These are phyloP conservation scores for Botrytis elliptica DNA, from an alignment of 2,329 filamentous ascomycete genomes.

Conservation along the genomic window DNA sequence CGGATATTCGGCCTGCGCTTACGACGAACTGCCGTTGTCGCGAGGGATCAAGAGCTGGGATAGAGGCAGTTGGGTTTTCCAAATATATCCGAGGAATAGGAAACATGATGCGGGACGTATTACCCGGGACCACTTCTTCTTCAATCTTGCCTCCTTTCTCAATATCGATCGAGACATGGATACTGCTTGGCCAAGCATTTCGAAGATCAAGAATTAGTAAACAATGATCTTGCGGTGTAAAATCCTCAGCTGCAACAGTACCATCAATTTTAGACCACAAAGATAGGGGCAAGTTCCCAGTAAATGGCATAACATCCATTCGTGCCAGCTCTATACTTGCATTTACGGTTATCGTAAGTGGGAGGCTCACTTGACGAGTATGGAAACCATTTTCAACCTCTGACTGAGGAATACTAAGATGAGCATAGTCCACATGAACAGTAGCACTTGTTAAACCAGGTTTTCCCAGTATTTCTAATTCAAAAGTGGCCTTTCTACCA, in stretches of 20 bases:
- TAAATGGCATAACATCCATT: conserved; percentile 75
- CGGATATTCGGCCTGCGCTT: conserved; percentile 73
- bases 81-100: conserved; percentile 74
- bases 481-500: conserved; percentile 67
- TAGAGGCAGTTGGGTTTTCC: conserved; percentile 71
- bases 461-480: conserved; percentile 83
- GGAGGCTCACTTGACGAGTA: conserved; percentile 77
- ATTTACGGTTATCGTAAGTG: conserved; percentile 86
- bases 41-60: conserved; percentile 77
- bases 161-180: conserved; percentile 62
- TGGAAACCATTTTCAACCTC: conserved; percentile 74
- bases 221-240: conserved; percentile 64
- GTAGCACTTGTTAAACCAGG: conserved; percentile 76
- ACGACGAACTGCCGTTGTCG: conserved; percentile 93
- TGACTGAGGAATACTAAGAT: conserved; percentile 67
- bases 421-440: conserved; percentile 83
- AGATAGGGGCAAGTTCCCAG: conserved; percentile 60
- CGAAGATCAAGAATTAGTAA: conserved; percentile 79
- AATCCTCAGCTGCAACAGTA: conserved; percentile 38
- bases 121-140: conserved; percentile 61
- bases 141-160: conserved; percentile 37
- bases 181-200: conserved; percentile 83
- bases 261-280: conserved; percentile 52
- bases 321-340: conserved; percentile 80
- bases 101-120: conserved; percentile 72